Evolutionary conservation across 2,329 filamentous ascomycete species (phyloP).

Genomic region (Aspergillus proliferans): DNA sequence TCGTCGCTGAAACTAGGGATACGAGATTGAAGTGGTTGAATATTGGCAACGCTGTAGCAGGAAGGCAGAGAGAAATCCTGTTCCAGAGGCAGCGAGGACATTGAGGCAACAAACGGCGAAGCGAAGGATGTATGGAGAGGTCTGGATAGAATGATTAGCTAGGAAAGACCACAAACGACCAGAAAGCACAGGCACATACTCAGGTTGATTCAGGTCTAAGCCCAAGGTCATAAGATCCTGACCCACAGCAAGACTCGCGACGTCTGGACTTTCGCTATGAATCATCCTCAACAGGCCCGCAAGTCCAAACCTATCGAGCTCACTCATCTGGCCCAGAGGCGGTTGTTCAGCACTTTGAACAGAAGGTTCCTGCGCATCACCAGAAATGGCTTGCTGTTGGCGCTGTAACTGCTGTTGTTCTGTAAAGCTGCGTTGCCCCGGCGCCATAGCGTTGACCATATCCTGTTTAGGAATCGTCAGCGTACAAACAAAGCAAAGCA

Average conservation of each 20-base stretch:
- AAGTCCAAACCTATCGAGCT: slow-evolving; percentile 55
- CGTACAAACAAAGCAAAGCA: slow-evolving; percentile 7
- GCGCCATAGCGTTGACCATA: slow-evolving; percentile 26
- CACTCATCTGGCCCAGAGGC: slow-evolving; percentile 52
- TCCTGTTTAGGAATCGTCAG: slow-evolving; percentile 24
- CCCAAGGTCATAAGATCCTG: slow-evolving; percentile 60
- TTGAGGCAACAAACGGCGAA: slow-evolving; percentile 55
- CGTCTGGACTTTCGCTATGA: slow-evolving; percentile 48
- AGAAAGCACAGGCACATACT: slow-evolving; percentile 38
- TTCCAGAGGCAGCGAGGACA: slow-evolving; percentile 53
- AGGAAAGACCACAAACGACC: background rate
- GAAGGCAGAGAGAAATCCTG: slow-evolving; percentile 58
- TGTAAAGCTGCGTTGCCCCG: slow-evolving; percentile 27
- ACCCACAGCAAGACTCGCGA: slow-evolving; percentile 52
- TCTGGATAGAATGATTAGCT: slow-evolving; percentile 23
- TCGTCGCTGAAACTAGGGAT: slow-evolving; percentile 57
- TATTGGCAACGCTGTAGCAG: slow-evolving; percentile 62
- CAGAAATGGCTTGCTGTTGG: slow-evolving; percentile 27
- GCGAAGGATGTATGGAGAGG: slow-evolving; percentile 59
- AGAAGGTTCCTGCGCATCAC: slow-evolving; percentile 31
- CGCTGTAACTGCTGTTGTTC: slow-evolving; percentile 31
- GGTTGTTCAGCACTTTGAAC: slow-evolving; percentile 32
- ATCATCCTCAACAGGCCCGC: slow-evolving; percentile 55
- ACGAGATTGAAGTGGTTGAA: slow-evolving; percentile 54
- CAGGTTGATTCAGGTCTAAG: slow-evolving; percentile 57